Conservation (phyloP, 129 eudicot species). For the Saposhnikovia divaricata region DNA sequence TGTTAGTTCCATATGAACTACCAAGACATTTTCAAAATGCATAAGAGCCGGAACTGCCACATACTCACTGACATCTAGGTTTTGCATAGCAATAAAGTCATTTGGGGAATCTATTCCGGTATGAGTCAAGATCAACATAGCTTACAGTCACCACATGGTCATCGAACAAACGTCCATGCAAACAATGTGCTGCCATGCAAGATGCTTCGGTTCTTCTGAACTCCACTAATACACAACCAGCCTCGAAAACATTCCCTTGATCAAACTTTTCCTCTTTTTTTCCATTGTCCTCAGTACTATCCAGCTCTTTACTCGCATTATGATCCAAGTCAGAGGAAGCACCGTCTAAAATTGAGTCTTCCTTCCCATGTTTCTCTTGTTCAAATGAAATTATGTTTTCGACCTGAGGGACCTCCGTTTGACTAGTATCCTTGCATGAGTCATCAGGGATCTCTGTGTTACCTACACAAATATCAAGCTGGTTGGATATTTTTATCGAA, state of each 20-base stretch:
- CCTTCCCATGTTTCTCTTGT: slow-evolving; percentile 16
- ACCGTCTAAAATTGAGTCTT: neutral
- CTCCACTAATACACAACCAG: slow-evolving; percentile 80
- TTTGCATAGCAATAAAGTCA: slow-evolving; percentile 5
- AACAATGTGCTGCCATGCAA: slow-evolving; percentile 82
- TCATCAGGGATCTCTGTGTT: slow-evolving; percentile 20
- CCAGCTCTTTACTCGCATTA: slow-evolving; percentile 1
- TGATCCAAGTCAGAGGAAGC: slow-evolving; percentile 8
- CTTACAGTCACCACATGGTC: slow-evolving; percentile 57
- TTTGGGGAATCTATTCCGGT: slow-evolving; percentile 41
- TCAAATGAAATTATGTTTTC: slow-evolving; percentile 13
- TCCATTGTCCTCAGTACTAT: slow-evolving; percentile 13
- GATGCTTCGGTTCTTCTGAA: slow-evolving; percentile 77
- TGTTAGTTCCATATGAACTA: neutral
- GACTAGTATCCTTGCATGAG: neutral
- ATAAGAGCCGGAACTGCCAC: neutral
- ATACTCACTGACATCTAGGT: neutral
- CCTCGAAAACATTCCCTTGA: slow-evolving; percentile 33
- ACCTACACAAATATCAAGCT: slow-evolving; percentile 10
- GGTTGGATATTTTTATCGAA: slow-evolving; percentile 1
- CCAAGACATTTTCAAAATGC: neutral
- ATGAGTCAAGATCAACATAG: slow-evolving; percentile 48
- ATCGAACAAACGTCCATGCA: slow-evolving; percentile 81
- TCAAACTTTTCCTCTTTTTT: slow-evolving; percentile 7
- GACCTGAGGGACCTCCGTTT: slow-evolving; percentile 10